Conservation (phyloP, 441 rosid genomes). For the Pelargonium fulgidum region DNA sequence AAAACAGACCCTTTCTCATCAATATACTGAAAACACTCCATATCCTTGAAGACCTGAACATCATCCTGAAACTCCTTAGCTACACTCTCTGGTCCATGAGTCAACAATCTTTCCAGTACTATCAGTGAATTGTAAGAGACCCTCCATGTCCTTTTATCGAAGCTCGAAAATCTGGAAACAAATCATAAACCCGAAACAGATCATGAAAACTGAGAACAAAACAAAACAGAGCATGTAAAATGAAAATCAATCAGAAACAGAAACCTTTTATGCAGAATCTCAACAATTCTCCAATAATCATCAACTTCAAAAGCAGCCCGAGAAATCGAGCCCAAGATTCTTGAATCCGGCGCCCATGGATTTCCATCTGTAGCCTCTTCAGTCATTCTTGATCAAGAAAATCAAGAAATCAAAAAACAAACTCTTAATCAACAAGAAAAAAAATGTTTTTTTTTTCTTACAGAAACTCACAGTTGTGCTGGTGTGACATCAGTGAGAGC, state of each 20-base stretch:
- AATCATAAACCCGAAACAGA: neutral
- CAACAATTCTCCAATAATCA: constrained; percentile 74
- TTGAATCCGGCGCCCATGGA: constrained; percentile 55
- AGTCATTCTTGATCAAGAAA: constrained; percentile 44
- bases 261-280: constrained; percentile 72
- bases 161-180: constrained; percentile 44
- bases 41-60: constrained; percentile 41
- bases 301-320: constrained; percentile 89
- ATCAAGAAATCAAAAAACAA: constrained; percentile 8
- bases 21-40: constrained; percentile 54
- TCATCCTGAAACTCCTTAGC: constrained; percentile 67
- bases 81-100: constrained; percentile 92
- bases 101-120: constrained; percentile 68
- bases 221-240: neutral
- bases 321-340: constrained; percentile 62
- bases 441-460: too few species aligned
- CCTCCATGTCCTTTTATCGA: constrained; percentile 78
- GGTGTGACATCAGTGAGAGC: constrained; percentile 78
- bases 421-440: neutral
- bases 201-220: neutral
- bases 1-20: constrained; percentile 69
- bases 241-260: neutral
- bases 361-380: constrained; percentile 81
- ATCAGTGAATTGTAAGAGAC: constrained; percentile 61
- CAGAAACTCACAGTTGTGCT: neutral